A percentile compares a stretch with the other conserved stretches of the same genome.
phyloP scores from a whole-genome alignment of 2,329 filamentous ascomycete species.

The Xylaria sp. region DNA sequence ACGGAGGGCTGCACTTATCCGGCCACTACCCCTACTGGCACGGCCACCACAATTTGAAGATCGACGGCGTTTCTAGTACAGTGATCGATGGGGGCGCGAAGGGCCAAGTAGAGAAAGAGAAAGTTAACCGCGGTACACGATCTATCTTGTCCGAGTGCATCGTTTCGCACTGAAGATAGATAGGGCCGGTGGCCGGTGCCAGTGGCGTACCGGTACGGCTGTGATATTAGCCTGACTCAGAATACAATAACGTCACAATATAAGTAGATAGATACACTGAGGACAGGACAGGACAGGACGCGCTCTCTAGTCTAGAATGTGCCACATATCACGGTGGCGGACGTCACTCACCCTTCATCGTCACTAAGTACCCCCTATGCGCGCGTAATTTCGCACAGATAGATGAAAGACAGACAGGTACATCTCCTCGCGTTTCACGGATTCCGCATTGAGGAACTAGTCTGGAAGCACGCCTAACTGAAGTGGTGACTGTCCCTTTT shows the following conservation, averaged over 20 bases:
- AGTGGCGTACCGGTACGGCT: conserved; percentile 8
- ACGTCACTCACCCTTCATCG: conserved; percentile 20
- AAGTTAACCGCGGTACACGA: conserved; percentile 27
- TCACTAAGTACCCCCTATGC: no score
- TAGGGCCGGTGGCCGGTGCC: background rate
- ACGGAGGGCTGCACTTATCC: conserved; percentile 37
- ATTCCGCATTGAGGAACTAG: conserved; percentile 7
- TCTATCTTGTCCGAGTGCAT: conserved; percentile 13
- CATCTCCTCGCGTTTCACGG: conserved; percentile 21
- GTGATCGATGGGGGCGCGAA: no score
- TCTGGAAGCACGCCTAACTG: no score
- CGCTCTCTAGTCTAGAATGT: conserved; percentile 1
- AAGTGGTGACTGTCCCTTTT: background rate
- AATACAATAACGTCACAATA: conserved; percentile 13
- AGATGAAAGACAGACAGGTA: conserved; percentile 13
- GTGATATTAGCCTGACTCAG: conserved; percentile 18
- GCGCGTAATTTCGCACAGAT: conserved; percentile 8
- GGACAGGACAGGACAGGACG: no score
- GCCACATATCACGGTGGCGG: conserved; percentile 20
- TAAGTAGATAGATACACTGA: conserved; percentile 1
- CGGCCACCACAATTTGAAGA: conserved; percentile 30
- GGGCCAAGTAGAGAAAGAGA: conserved; percentile 15
- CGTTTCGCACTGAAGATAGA: conserved; percentile 9
- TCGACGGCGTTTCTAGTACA: conserved; percentile 16
- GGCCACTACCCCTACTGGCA: conserved; percentile 32